These are phyloP conservation scores for Penicillium thymicola DNA, from an alignment of 2,329 filamentous ascomycete genomes.

Conservation along the genomic window DNA sequence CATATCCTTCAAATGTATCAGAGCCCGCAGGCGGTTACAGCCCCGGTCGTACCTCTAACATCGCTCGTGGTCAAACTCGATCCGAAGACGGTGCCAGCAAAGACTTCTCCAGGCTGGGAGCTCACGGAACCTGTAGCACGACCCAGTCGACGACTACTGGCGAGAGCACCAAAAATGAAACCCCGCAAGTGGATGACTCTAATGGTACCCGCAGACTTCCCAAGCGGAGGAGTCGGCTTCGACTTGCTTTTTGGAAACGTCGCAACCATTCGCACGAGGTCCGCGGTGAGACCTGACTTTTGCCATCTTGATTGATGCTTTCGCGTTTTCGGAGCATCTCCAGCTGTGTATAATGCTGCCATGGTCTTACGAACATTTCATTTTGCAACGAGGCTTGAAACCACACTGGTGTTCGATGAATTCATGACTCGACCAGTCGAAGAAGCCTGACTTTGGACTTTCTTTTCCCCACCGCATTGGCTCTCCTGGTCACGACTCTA, in stretches of 20 bases:
- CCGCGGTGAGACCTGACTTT: constrained; percentile 31
- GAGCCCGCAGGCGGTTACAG: constrained; percentile 24
- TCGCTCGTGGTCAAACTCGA: constrained; percentile 10
- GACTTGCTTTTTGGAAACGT: constrained; percentile 43
- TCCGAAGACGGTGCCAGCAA: constrained; percentile 27
- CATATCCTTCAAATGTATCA: constrained; percentile 19
- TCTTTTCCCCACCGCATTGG: neutral
- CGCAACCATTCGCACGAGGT: constrained; percentile 33
- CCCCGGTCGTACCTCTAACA: constrained; percentile 22
- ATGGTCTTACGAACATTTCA: constrained; percentile 28
- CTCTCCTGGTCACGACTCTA: constrained; percentile 15
- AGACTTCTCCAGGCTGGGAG: constrained; percentile 18
- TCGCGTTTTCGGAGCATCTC: neutral
- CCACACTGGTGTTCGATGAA: constrained; percentile 30
- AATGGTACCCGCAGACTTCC: constrained; percentile 28
- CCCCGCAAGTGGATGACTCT: constrained; percentile 21
- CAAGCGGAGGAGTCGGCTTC: constrained; percentile 39
- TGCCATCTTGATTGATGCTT: constrained; percentile 9
- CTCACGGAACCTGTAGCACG: constrained; percentile 28
- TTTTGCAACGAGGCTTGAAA: constrained; percentile 24
- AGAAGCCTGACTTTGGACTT: constrained; percentile 4
- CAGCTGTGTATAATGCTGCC: constrained; percentile 20
- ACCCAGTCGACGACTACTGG: constrained; percentile 27
- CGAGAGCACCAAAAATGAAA: constrained; percentile 27
- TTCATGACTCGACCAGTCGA: constrained; percentile 26